phyloP scores from a whole-genome alignment of 2,329 filamentous ascomycete genomes.

The Colletotrichum spinosum region DNA sequence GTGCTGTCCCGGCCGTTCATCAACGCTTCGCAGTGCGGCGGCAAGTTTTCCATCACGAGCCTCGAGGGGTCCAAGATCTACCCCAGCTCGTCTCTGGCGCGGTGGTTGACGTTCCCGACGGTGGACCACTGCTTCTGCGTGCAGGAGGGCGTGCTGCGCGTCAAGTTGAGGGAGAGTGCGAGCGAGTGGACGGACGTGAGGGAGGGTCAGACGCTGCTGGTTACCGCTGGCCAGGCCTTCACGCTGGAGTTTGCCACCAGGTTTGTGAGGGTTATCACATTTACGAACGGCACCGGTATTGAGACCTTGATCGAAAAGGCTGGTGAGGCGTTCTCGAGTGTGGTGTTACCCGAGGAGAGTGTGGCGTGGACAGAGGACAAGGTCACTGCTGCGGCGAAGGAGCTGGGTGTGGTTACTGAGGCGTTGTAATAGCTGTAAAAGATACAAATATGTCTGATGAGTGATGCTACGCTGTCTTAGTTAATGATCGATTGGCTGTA shows the following conservation, averaged over 20 bases:
- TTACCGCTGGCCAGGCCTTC: slow-evolving; percentile 60
- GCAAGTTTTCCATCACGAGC: slow-evolving; percentile 64
- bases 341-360: slow-evolving; percentile 52
- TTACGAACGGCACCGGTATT: slow-evolving; percentile 61
- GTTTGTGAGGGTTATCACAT: slow-evolving; percentile 60
- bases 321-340: slow-evolving; percentile 47
- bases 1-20: slow-evolving; percentile 61
- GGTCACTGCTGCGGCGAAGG: not conserved
- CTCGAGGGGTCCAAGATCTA: slow-evolving; percentile 59
- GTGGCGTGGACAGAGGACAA: slow-evolving; percentile 18
- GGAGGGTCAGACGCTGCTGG: slow-evolving; percentile 61
- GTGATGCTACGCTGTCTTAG: too few species aligned
- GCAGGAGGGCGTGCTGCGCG: slow-evolving; percentile 56
- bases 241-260: slow-evolving; percentile 55
- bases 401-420: slow-evolving; percentile 12
- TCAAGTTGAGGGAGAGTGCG: slow-evolving; percentile 49
- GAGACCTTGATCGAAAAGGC: slow-evolving; percentile 56
- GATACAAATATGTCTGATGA: too few species aligned
- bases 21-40: slow-evolving; percentile 57
- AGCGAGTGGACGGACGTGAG: slow-evolving; percentile 47
- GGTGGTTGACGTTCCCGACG: slow-evolving; percentile 54
- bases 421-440: not conserved
- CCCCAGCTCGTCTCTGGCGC: slow-evolving; percentile 47
- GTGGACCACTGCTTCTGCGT: slow-evolving; percentile 66
- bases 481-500: too few species aligned